These are phyloP conservation scores for Vanderwaltozyma polyspora DNA, from an alignment of 805 yeast genomes.

Conservation along the genomic window DNA sequence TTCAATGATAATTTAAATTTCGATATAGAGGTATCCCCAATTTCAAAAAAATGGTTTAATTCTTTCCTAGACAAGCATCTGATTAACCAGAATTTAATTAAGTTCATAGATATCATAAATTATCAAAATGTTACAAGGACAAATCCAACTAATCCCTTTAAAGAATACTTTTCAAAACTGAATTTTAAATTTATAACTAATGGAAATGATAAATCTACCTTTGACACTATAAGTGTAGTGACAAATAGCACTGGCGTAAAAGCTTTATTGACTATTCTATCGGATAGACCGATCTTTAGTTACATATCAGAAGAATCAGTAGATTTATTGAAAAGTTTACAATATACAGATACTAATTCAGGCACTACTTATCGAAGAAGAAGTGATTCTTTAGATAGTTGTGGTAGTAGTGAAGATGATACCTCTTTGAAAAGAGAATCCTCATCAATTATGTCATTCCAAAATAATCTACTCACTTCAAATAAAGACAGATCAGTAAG, in stretches of 20 bases:
- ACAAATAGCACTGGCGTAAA: conserved; percentile 27
- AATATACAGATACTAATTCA: conserved; percentile 6
- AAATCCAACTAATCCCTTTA: conserved; percentile 19
- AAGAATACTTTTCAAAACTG: conserved; percentile 22
- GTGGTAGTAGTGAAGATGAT: conserved; percentile 5
- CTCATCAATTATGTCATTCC: conserved; percentile 22
- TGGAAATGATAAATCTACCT: neutral
- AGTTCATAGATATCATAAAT: conserved; percentile 12
- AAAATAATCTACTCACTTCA: conserved; percentile 22
- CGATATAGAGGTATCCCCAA: conserved; percentile 18
- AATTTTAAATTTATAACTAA: conserved; percentile 11
- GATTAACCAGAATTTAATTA: conserved; percentile 9
- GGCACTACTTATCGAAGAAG: neutral
- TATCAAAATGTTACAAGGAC: neutral
- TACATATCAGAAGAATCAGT: conserved; percentile 23
- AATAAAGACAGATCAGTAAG: conserved; percentile 26
- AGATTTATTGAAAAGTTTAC: conserved; percentile 16
- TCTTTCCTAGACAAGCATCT: conserved; percentile 17
- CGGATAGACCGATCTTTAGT: conserved; percentile 25
- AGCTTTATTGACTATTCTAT: conserved; percentile 25
- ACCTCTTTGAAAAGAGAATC: conserved; percentile 20
- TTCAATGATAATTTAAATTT: conserved; percentile 12
- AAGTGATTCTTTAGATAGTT: conserved; percentile 1
- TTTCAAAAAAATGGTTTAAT: conserved; percentile 25
- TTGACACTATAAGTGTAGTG: conserved; percentile 21